Evolutionary conservation across 1,139 yeast genomes (phyloP).

Genomic region (Yamadazyma membranifaciens): DNA sequence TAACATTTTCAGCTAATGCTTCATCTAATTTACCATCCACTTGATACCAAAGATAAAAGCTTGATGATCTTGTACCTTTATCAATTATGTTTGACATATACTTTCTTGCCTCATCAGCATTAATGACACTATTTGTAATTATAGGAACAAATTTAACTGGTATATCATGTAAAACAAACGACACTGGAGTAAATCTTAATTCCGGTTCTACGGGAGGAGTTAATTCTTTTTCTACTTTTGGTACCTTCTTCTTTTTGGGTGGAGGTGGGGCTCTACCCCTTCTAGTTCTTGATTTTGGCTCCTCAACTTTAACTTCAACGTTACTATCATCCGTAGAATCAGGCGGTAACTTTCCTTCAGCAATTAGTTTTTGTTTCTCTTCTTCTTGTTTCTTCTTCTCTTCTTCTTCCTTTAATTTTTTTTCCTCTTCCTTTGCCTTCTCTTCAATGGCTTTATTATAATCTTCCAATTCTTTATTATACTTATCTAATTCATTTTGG

Average conservation of each 20-base stretch:
- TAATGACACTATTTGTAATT: conserved; percentile 65
- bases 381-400: conserved; percentile 21
- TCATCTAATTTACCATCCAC: conserved; percentile 79
- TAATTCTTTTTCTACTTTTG: conserved; percentile 21
- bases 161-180: conserved; percentile 61
- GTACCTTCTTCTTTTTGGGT: conserved; percentile 20
- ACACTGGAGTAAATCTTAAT: conserved; percentile 55
- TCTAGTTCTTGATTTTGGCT: conserved; percentile 7
- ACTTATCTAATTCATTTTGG: conserved; percentile 45
- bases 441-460: conserved; percentile 29
- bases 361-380: conserved; percentile 12
- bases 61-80: conserved; percentile 60
- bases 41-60: conserved; percentile 78
- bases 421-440: conserved; percentile 21
- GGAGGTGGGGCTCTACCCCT: conserved; percentile 23
- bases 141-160: conserved; percentile 69
- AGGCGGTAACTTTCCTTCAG: conserved; percentile 12
- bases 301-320: conserved; percentile 3
- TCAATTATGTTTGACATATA: conserved; percentile 62
- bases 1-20: conserved; percentile 46
- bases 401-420: conserved; percentile 21
- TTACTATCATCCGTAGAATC: neutral
- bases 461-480: conserved; percentile 37
- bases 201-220: conserved; percentile 40
- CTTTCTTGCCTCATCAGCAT: conserved; percentile 52